A percentile compares a stretch with the other conserved stretches of the same genome.
Conservation (phyloP, 169 alveolate species). For the Amoebophrya sp. region DNA sequence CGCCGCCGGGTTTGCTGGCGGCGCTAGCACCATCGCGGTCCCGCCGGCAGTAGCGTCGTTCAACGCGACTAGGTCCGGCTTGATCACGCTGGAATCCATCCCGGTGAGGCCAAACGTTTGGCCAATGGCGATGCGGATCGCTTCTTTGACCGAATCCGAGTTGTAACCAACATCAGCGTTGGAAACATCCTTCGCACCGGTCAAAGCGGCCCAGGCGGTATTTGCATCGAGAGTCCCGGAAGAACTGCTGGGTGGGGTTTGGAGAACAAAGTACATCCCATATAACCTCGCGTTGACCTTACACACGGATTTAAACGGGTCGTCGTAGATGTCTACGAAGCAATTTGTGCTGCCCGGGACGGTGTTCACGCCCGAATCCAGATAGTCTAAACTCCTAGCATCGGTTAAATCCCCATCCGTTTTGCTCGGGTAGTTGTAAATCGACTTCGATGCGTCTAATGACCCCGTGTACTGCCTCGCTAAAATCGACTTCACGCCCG, state of each 20-base stretch:
- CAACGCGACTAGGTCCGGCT: neutral
- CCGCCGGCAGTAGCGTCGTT: neutral
- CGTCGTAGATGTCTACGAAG: neutral
- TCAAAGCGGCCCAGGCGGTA: neutral
- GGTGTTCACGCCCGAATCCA: neutral
- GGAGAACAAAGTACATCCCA: neutral
- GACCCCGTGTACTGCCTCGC: neutral
- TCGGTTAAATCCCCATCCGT: neutral
- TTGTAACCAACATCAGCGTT: neutral
- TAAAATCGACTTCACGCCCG: neutral
- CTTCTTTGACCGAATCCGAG: neutral
- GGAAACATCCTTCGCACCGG: neutral
- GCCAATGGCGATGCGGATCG: neutral
- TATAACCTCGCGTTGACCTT: neutral
- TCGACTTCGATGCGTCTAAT: neutral
- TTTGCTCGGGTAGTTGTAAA: neutral
- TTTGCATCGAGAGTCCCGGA: neutral
- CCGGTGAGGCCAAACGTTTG: neutral
- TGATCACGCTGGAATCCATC: neutral
- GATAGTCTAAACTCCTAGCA: neutral
- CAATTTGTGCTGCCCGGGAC: neutral
- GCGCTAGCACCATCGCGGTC: neutral
- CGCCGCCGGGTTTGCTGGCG: slow-evolving; percentile 18
- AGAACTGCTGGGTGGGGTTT: neutral
- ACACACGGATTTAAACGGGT: neutral